Conservation (phyloP, 345 rosid genomes). For the Sonneratia alba region DNA sequence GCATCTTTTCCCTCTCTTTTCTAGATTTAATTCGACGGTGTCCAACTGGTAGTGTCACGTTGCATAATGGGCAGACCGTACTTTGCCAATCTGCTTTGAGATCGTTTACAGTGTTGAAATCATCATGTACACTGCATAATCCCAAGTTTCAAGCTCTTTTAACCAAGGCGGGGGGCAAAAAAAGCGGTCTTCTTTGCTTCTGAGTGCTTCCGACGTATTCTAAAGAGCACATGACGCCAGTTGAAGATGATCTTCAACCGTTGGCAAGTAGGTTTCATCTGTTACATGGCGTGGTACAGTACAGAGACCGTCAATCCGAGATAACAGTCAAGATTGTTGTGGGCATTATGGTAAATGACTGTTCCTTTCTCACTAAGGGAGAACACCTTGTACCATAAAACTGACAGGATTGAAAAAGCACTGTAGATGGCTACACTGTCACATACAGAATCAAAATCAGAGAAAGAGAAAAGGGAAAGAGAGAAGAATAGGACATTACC, state of each 20-base stretch:
- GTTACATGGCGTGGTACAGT: background rate
- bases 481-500: too few relatives aligned
- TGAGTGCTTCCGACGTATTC: too few relatives aligned
- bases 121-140: too few relatives aligned
- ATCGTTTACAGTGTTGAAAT: too few relatives aligned
- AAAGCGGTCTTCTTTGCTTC: too few relatives aligned
- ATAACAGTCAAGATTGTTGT: background rate
- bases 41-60: constrained; percentile 12
- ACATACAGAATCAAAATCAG: constrained; percentile 15
- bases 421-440: constrained; percentile 20
- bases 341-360: background rate
- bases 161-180: too few relatives aligned
- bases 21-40: background rate
- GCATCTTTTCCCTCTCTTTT: constrained; percentile 41
- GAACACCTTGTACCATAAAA: background rate
- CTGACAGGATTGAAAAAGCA: background rate
- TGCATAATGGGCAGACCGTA: background rate
- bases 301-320: background rate
- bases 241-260: too few relatives aligned
- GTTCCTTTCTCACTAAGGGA: background rate
- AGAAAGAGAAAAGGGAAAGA: too few relatives aligned
- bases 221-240: constrained; percentile 7
- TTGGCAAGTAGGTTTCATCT: too few relatives aligned
- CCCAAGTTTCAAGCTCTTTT: too few relatives aligned
- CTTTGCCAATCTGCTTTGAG: background rate